Conservation (phyloP, 306 rosid genomes). For the Elaeagnus macrophylla region DNA sequence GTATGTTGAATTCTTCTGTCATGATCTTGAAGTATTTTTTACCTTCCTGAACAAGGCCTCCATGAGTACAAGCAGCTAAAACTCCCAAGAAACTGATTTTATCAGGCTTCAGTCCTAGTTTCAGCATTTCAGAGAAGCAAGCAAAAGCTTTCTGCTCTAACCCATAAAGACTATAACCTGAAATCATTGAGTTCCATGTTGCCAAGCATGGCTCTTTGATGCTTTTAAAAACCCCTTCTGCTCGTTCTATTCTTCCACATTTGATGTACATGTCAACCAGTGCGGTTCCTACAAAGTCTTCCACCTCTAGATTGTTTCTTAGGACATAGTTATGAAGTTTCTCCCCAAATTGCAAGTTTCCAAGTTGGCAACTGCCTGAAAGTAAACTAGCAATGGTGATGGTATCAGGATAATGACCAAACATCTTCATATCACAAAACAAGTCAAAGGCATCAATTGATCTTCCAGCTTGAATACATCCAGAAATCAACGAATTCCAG, state of each 20-base stretch:
- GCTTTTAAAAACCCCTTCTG: conserved; percentile 50
- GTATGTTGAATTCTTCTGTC: conserved; percentile 37
- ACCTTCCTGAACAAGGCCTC: conserved; percentile 54
- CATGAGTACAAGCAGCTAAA: conserved; percentile 64
- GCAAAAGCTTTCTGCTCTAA: conserved; percentile 50
- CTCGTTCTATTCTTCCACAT: conserved; percentile 65
- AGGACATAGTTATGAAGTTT: conserved; percentile 42
- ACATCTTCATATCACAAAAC: conserved; percentile 48
- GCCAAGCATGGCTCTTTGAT: conserved; percentile 61
- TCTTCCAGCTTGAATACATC: conserved; percentile 69
- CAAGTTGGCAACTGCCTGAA: conserved; percentile 71
- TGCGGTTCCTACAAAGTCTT: conserved; percentile 60
- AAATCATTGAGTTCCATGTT: conserved; percentile 76
- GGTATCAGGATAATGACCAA: conserved; percentile 48
- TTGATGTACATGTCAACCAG: conserved; percentile 76
- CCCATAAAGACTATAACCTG: conserved; percentile 63
- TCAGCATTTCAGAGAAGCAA: conserved; percentile 43
- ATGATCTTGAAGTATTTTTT: conserved; percentile 33
- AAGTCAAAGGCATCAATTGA: conserved; percentile 50
- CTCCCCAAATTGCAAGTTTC: conserved; percentile 48
- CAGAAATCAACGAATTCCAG: conserved; percentile 77
- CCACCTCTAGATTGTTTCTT: conserved; percentile 46
- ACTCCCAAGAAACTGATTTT: conserved; percentile 63
- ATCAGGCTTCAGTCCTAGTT: conserved; percentile 52
- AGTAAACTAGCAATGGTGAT: conserved; percentile 59